Evolutionary conservation across 1,284 basidiomycete genomes (phyloP), one percentile per base, ranked within the genome.

Genomic region (Irpex sp.): DNA sequence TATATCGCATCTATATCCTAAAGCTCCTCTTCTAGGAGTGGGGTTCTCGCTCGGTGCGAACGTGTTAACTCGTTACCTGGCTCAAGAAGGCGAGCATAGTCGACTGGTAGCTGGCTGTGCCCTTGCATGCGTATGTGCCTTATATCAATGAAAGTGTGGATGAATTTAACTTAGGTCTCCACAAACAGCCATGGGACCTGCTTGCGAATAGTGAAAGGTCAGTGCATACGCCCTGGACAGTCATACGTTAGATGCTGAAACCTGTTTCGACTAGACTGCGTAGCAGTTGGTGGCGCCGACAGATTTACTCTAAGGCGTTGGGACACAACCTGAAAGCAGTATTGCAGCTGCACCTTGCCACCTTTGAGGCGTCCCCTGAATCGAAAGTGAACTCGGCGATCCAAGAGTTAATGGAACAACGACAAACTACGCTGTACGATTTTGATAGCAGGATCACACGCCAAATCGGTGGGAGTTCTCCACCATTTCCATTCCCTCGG

Each of bases 21-120:
- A 83, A 21, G 93, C 96, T 0, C 91, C 90, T 5, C 78, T 98
- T 48, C 79, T 96, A 38, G 97, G 93, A 9, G 78, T 97, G 34
- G 95, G 95, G 5, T 99, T 98, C 79, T 97, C 94, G 2, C 85
- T 99, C 56, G 97, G 97, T 59, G 94, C 96, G 47, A 94, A 94
- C 71, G 90, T 98, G 51, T 78, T 99, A 66, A 91, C 93, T n/a
- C 86, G 94, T 66, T 98, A 97, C 76, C 79, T 97, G 58, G 95
- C 93, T 5, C 90, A 97, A 75, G 91, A 96, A 72, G 92, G 92
- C 7, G 82, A 84, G n/a, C 71, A 79, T 7, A 91, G 89, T 65
- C 86, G 94, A n/a, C 77, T 99, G 17, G 81, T 80, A 56, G 86
- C 90, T 0, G 95, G 85, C 31, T 88, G 91, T 74, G 87, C 87